These are phyloP conservation scores for Rhizophagus sp. DNA, from an alignment of 192 early-diverging fungal genomes.

Conservation along the genomic window DNA sequence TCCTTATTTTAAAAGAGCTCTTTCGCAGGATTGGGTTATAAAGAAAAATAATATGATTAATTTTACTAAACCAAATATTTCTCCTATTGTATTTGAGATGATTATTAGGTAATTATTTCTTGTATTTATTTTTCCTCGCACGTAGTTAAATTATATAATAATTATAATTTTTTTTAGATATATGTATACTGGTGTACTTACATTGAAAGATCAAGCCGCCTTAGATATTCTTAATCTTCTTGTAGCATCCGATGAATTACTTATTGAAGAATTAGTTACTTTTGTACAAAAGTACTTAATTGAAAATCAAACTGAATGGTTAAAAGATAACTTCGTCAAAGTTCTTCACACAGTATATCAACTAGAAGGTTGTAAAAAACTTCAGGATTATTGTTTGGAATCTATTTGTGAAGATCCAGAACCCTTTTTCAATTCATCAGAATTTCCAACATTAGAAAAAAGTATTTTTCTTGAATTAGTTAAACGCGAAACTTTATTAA, in stretches of 20 bases:
- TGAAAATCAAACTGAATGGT: conserved; percentile 13
- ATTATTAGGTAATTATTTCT: conserved; percentile 8
- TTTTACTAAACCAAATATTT: conserved; percentile 30
- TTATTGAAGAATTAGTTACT: conserved; percentile 16
- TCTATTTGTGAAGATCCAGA: conserved; percentile 15
- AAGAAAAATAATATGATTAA: conserved; percentile 4
- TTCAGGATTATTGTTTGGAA: conserved; percentile 12
- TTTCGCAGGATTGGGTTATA: not conserved
- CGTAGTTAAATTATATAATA: too few relatives aligned
- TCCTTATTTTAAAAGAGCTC: conserved; percentile 5
- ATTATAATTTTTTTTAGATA: too few relatives aligned
- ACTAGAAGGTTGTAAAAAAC: not conserved
- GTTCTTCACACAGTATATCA: conserved; percentile 4
- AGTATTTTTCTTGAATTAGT: conserved; percentile 7
- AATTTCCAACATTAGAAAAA: conserved; percentile 14
- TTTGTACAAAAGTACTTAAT: conserved; percentile 12
- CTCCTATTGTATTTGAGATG: conserved; percentile 15
- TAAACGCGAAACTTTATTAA: not conserved
- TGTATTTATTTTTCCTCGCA: not conserved
- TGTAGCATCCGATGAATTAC: conserved; percentile 20
- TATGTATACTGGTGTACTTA: conserved; percentile 8
- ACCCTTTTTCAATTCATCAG: not conserved
- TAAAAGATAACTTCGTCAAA: conserved; percentile 2
- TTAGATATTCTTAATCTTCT: conserved; percentile 12
- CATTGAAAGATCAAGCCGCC: not conserved